Base-by-base conservation (phyloP, 148 eudicot species). In the Gaultheria prostrata region DNA sequence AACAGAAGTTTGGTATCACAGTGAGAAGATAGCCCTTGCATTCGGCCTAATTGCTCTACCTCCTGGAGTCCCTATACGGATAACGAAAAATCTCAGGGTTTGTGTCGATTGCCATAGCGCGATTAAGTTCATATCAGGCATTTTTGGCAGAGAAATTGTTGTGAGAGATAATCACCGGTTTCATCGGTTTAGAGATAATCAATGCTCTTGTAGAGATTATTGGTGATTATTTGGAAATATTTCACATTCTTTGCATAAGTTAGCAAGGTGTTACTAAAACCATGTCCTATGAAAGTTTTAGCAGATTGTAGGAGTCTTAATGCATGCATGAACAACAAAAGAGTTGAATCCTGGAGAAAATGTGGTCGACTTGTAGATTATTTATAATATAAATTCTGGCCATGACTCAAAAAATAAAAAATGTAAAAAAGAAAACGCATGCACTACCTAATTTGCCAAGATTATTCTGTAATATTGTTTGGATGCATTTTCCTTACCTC, bases 11-110 rank as follows among this genome's bases (percentile, higher is more conserved):
- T 89, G 91, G 90, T 59, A 81, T 81, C 94, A 92, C 63, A 91
- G 94, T 53, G 91, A 92, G 85, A 92, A 90, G 84, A 89, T 92
- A 77, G 94, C 94, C 3, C 92, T 92, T 73, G 92, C 94, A 7
- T 92, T 89, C 54, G 92, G 90, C 74, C 89, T 92, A 11, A 77
- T 90, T 73, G 86, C 87, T 0, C 17, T 92, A 49, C 94, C 94
- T 18, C 90, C 88, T 32, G 87, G 89, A 28, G 85, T 90, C 49
- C 92, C 94, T 14, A 87, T 92, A 45, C 85, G 94, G 81, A 92
- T 92, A 76, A 92, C 89, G 1, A 92, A 92, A 82, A 92, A 92
- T 84, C 83, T 90, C 21, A 90, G 92, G 73, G 86, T 90, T 26
- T 91, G 92, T 83, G 87, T 90, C 0, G 92, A 92, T 82, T 88